Percentiles rank a stretch among this genome's conserved stretches.
Conservation (phyloP, 305 asterid genomes). For the Solanum hybrid region DNA sequence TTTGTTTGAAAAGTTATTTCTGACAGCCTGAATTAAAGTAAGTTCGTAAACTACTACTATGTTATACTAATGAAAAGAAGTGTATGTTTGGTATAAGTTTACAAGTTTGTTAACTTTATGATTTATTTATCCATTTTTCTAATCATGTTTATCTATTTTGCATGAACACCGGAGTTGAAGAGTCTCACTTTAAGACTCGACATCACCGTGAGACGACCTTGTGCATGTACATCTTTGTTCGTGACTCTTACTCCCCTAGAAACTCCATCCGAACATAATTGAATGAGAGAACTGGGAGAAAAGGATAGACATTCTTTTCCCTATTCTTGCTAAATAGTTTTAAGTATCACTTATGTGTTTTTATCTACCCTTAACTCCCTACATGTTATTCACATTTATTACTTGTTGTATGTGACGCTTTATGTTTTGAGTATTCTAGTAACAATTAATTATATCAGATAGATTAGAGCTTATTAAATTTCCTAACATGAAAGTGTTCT, state of each 20-base stretch:
- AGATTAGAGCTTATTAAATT: background rate
- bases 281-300: background rate
- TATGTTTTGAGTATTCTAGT: background rate
- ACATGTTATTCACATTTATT: background rate
- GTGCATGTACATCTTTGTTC: background rate
- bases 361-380: background rate
- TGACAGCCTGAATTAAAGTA: too few relatives aligned
- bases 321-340: background rate
- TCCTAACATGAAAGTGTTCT: background rate
- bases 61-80: background rate
- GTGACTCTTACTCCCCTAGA: background rate
- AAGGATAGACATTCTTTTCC: background rate
- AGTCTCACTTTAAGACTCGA: background rate
- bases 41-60: too few relatives aligned
- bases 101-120: background rate
- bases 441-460: too few relatives aligned
- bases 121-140: too few relatives aligned
- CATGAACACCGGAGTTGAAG: background rate
- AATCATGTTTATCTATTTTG: too few relatives aligned
- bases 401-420: background rate
- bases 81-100: background rate
- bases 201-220: background rate
- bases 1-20: too few relatives aligned
- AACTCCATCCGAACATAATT: too few relatives aligned
- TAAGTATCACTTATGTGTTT: background rate